A percentile compares a stretch with the other conserved stretches of the same genome.
phyloP scores from a whole-genome alignment of 495 filamentous ascomycete species.

The Xylaria bambusicola region DNA sequence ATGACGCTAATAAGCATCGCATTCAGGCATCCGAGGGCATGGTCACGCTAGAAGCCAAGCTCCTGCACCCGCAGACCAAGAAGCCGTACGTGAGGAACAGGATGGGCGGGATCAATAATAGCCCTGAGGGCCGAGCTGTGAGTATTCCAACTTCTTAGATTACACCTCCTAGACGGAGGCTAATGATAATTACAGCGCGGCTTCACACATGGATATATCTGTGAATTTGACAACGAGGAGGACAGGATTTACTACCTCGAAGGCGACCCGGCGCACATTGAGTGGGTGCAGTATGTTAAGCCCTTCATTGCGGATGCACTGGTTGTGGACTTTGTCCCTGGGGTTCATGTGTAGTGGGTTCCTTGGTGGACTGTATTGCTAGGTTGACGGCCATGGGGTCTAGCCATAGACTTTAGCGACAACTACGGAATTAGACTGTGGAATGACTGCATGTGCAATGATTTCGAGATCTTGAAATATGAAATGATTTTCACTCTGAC shows the following conservation, averaged over 20 bases:
- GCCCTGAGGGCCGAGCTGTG: conserved; percentile 51
- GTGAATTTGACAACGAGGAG: conserved; percentile 56
- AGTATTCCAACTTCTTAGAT: background rate
- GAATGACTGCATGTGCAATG: no score
- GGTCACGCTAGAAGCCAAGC: conserved; percentile 37
- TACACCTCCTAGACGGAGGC: no score
- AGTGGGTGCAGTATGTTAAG: conserved; percentile 41
- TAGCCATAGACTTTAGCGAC: no score
- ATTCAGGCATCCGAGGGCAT: conserved; percentile 17
- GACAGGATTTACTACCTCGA: conserved; percentile 54
- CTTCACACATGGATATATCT: conserved; percentile 59
- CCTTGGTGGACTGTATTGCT: no score
- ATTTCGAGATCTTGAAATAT: no score
- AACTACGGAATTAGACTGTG: no score
- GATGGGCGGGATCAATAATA: conserved; percentile 61
- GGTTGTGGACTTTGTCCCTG: conserved; percentile 43
- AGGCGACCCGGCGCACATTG: conserved; percentile 49
- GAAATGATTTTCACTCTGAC: no score
- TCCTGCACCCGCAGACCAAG: conserved; percentile 46
- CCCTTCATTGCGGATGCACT: conserved; percentile 34
- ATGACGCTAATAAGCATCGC: no score
- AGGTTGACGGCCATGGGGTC: no score
- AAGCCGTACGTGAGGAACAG: conserved; percentile 56
- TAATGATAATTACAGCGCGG: conserved; percentile 36
- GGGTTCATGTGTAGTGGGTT: conserved; percentile 14